Conservation (phyloP, 192 early-diverging fungal genomes). For the Coemansia sp. region DNA sequence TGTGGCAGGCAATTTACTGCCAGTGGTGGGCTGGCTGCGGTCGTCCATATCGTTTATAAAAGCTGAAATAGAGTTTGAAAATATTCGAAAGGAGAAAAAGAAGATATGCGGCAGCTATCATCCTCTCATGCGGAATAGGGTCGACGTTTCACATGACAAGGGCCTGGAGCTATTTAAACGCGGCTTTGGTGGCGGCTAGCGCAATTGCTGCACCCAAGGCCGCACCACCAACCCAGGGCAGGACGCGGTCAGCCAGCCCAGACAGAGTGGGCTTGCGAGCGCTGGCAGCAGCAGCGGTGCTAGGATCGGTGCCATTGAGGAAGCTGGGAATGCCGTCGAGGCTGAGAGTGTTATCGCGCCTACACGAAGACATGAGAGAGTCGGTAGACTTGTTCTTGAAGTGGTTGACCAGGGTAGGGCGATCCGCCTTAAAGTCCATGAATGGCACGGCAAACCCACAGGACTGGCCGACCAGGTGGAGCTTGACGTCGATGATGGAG, state of each 20-base stretch:
- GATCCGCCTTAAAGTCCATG: conserved; percentile 58
- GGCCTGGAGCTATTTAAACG: conserved; percentile 1
- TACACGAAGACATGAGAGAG: conserved; percentile 35
- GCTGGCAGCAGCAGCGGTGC: not conserved
- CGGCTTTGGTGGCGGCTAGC: conserved; percentile 7
- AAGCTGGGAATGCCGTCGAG: conserved; percentile 64
- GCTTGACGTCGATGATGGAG: conserved; percentile 59
- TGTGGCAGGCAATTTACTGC: not conserved
- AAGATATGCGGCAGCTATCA: not conserved
- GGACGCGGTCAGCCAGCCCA: not conserved
- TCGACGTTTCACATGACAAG: not conserved
- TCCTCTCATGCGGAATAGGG: not conserved
- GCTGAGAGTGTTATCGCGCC: conserved; percentile 53
- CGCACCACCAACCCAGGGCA: conserved; percentile 44
- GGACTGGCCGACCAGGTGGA: conserved; percentile 60
- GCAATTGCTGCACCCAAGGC: conserved; percentile 37
- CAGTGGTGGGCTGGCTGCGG: not conserved
- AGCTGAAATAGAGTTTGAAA: no score
- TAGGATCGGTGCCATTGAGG: conserved; percentile 27
- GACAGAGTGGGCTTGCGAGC: conserved; percentile 8
- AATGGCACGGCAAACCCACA: conserved; percentile 68
- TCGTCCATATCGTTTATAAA: not conserved
- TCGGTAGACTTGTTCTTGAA: conserved; percentile 46
- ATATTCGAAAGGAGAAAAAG: no score
- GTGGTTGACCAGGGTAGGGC: conserved; percentile 55